These are phyloP conservation scores for Schizophyllum commune DNA, from an alignment of 1,284 basidiomycete genomes.

Conservation along the genomic window DNA sequence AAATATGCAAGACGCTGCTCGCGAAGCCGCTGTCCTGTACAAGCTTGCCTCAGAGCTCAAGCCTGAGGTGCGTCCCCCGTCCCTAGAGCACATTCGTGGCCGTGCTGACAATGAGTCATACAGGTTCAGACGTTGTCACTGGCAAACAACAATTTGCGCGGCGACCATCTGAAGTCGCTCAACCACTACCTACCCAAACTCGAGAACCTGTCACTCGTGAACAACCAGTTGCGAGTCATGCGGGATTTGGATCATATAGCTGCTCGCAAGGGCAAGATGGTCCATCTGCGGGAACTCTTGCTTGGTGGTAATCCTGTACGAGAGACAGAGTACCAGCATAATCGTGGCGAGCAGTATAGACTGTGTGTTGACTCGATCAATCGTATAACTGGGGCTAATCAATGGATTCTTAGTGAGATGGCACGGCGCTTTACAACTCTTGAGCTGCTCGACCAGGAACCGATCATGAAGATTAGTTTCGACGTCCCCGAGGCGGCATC, in stretches of 20 bases:
- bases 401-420: conserved; percentile 47
- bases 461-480: conserved; percentile 68
- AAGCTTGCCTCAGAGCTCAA: conserved; percentile 75
- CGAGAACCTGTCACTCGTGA: conserved; percentile 77
- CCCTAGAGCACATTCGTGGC: conserved; percentile 1
- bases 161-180: conserved; percentile 46
- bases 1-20: conserved; percentile 44
- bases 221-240: conserved; percentile 60
- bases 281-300: conserved; percentile 68
- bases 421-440: conserved; percentile 62
- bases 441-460: conserved; percentile 68
- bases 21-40: conserved; percentile 76
- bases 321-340: conserved; percentile 50
- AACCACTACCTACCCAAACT: conserved; percentile 63
- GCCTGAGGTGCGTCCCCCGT: conserved; percentile 46
- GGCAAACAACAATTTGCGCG: conserved; percentile 47
- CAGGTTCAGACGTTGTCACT: conserved; percentile 76
- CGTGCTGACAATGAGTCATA: conserved; percentile 6
- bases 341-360: conserved; percentile 51
- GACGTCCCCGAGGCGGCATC: conserved; percentile 43
- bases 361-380: conserved; percentile 38
- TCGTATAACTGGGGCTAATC: conserved; percentile 3
- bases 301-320: conserved; percentile 76
- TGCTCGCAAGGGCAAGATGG: conserved; percentile 49
- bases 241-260: conserved; percentile 63